phyloP scores from a whole-genome alignment of 1,284 basidiomycete genomes.

The Taiwanofungus camphoratus region DNA sequence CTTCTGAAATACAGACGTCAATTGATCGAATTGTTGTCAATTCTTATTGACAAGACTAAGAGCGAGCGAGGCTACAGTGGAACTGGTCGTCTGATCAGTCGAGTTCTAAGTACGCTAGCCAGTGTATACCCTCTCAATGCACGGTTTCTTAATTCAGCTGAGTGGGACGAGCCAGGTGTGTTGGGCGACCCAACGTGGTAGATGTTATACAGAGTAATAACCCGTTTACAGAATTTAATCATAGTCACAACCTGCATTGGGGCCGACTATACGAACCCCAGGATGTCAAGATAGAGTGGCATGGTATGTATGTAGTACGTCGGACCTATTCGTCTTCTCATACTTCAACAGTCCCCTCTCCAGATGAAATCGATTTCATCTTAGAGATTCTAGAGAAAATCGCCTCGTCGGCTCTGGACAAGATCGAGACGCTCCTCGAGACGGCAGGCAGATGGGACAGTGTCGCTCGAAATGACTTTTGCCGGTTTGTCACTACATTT shows the following conservation, averaged over 20 bases:
- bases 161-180: conserved; percentile 73
- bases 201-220: not conserved
- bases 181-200: conserved; percentile 2
- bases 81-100: conserved; percentile 75
- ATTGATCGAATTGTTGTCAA: conserved; percentile 62
- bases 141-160: conserved; percentile 79
- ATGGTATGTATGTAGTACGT: conserved; percentile 41
- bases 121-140: conserved; percentile 80
- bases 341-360: conserved; percentile 49
- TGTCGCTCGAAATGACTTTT: conserved; percentile 88
- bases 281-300: conserved; percentile 88
- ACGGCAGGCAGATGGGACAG: conserved; percentile 60
- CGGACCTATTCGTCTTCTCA: not conserved
- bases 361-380: conserved; percentile 77
- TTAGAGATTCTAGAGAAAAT: conserved; percentile 75
- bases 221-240: conserved; percentile 56
- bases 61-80: conserved; percentile 89
- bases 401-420: conserved; percentile 60
- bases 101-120: conserved; percentile 73
- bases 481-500: conserved; percentile 53
- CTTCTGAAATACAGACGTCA: conserved; percentile 67
- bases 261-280: conserved; percentile 77
- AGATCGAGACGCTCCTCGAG: conserved; percentile 61
- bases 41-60: conserved; percentile 77
- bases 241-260: conserved; percentile 76